These are phyloP conservation scores for Nothophoma quercina DNA, from an alignment of 2,329 filamentous ascomycete species.

Conservation along the genomic window DNA sequence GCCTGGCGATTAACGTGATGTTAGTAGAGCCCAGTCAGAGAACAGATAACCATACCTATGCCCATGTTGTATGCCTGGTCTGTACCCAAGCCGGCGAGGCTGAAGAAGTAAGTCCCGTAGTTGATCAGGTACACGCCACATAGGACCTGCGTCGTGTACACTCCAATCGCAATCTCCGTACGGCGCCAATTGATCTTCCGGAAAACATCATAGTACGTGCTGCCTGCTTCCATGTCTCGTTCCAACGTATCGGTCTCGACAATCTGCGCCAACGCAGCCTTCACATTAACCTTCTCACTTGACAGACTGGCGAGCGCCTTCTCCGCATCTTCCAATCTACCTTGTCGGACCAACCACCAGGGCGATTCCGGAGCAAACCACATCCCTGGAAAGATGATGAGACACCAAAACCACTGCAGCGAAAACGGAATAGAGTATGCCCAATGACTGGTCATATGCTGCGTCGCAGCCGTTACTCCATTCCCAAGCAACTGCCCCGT, in stretches of 20 bases:
- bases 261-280: conserved; percentile 67
- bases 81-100: conserved; percentile 50
- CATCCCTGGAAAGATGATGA: conserved; percentile 69
- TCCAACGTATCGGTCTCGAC: conserved; percentile 72
- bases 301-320: conserved; percentile 66
- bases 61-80: conserved; percentile 50
- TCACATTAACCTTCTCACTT: conserved; percentile 49
- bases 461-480: conserved; percentile 56
- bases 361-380: conserved; percentile 70
- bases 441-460: conserved; percentile 60
- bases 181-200: conserved; percentile 75
- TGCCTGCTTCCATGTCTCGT: conserved; percentile 23
- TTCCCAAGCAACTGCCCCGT: conserved; percentile 66
- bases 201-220: conserved; percentile 65
- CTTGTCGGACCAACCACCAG: conserved; percentile 75
- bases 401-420: conserved; percentile 76
- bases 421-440: conserved; percentile 69
- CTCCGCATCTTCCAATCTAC: conserved; percentile 69
- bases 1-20: too few relatives aligned
- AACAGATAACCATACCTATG: too few relatives aligned
- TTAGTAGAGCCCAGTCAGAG: too few relatives aligned
- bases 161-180: conserved; percentile 70
- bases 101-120: conserved; percentile 55
- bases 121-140: conserved; percentile 51
- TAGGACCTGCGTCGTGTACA: conserved; percentile 53